Evolutionary conservation across 371 early-diverging fungal genomes (phyloP).

Genomic region (Mucor irregularis): DNA sequence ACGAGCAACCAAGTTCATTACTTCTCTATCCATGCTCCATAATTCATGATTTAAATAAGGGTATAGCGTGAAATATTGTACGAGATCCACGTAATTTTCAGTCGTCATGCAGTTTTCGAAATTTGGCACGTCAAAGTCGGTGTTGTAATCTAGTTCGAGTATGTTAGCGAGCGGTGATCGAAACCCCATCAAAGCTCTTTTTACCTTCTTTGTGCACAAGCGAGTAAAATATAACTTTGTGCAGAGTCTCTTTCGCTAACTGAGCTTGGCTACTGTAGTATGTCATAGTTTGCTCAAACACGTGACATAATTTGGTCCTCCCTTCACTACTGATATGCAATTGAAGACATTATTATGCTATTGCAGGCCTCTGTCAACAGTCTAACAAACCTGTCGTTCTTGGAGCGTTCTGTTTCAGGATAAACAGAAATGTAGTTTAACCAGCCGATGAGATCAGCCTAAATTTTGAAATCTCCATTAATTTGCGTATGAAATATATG

Average conservation of each 20-base stretch:
- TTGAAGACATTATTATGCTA: too few species aligned
- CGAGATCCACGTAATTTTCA: background rate
- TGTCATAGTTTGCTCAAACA: background rate
- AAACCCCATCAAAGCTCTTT: too few species aligned
- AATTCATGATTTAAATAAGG: background rate
- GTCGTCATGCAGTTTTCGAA: constrained; percentile 12
- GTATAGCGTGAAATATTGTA: background rate
- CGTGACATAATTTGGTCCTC: background rate
- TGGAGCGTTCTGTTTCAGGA: too few species aligned
- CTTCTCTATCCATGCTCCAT: background rate
- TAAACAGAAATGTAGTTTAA: constrained; percentile 11
- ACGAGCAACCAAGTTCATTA: background rate
- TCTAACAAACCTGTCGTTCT: too few species aligned
- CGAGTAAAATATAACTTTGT: constrained; percentile 23
- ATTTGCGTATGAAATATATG: too few species aligned
- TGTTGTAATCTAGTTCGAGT: constrained; percentile 8
- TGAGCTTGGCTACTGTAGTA: background rate
- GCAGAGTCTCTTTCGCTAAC: constrained; percentile 9
- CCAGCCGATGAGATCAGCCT: constrained; percentile 26
- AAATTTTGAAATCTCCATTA: background rate
- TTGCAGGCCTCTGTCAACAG: too few species aligned
- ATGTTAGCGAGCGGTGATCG: background rate
- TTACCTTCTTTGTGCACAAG: background rate
- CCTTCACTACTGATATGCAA: too few species aligned
- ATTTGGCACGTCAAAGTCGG: constrained; percentile 24